phyloP scores from a whole-genome alignment of 169 alveolate species.

The Plasmodium sp. region DNA sequence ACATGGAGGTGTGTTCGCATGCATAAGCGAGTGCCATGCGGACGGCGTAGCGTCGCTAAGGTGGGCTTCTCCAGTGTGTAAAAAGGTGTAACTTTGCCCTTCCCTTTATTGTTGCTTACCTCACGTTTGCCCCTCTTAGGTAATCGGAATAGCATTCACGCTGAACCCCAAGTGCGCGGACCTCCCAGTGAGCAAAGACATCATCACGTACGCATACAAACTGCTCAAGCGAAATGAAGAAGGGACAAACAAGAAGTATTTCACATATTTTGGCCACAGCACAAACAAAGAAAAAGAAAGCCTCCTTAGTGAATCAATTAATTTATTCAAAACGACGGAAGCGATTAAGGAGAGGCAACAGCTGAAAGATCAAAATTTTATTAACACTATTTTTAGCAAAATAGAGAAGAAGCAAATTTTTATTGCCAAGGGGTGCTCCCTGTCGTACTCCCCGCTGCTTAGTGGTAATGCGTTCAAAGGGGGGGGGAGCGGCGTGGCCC shows the following conservation, averaged over 20 bases:
- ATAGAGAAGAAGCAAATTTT: conserved; percentile 8
- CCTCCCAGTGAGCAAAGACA: background rate
- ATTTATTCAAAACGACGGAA: background rate
- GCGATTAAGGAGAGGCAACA: background rate
- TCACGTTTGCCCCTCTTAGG: background rate
- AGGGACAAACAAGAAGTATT: conserved; percentile 19
- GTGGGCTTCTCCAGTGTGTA: background rate
- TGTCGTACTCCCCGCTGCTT: background rate
- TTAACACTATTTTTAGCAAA: conserved; percentile 17
- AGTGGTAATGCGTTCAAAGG: background rate
- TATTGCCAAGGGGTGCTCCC: background rate
- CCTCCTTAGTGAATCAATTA: background rate
- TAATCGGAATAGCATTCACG: background rate
- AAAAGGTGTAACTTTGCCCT: background rate
- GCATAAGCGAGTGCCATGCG: background rate
- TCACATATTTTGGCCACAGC: conserved; percentile 25
- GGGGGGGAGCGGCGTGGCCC: background rate
- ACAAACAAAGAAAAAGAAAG: conserved; percentile 3
- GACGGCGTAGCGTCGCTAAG: background rate
- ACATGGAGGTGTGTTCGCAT: background rate
- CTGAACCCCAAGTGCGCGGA: background rate
- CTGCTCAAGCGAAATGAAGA: conserved; percentile 48
- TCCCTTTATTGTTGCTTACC: background rate
- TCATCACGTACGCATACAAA: conserved; percentile 43
- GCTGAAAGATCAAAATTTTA: conserved; percentile 20